Evolutionary conservation across 2,329 filamentous ascomycete species (phyloP).

Genomic region (Monilinia fructicola): DNA sequence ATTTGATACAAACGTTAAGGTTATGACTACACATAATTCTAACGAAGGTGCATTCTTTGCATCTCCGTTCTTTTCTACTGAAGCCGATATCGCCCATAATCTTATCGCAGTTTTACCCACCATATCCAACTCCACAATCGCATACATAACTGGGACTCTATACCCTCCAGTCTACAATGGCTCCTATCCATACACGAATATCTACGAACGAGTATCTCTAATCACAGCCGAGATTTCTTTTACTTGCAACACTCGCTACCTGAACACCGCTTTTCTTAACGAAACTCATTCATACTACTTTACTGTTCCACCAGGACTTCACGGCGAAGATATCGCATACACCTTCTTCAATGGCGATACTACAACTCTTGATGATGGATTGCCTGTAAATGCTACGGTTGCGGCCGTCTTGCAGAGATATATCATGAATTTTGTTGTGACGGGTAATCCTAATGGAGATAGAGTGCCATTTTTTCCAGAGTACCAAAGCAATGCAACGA

Average conservation of each 20-base stretch:
- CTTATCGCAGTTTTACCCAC: slow-evolving; percentile 29
- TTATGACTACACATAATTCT: slow-evolving; percentile 50
- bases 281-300: slow-evolving; percentile 54
- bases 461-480: slow-evolving; percentile 31
- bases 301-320: slow-evolving; percentile 51
- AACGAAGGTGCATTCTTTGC: slow-evolving; percentile 42
- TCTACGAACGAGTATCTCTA: slow-evolving; percentile 46
- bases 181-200: slow-evolving; percentile 46
- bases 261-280: slow-evolving; percentile 49
- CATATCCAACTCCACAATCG: slow-evolving; percentile 26
- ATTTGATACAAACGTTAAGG: slow-evolving; percentile 46
- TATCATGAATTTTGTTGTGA: slow-evolving; percentile 41
- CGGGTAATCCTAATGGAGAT: slow-evolving; percentile 39
- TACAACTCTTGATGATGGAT: slow-evolving; percentile 30
- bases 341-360: slow-evolving; percentile 50
- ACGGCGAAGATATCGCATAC: slow-evolving; percentile 53
- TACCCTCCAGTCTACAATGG: slow-evolving; percentile 52
- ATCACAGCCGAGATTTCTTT: slow-evolving; percentile 48
- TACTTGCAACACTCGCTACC: slow-evolving; percentile 53
- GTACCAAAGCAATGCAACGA: slow-evolving; percentile 30
- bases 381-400: slow-evolving; percentile 38
- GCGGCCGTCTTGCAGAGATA: slow-evolving; percentile 43
- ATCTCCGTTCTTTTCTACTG: slow-evolving; percentile 37
- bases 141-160: slow-evolving; percentile 46
- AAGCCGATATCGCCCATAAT: slow-evolving; percentile 24